Base-by-base conservation (phyloP, 306 rosid genomes). In the Dryas drummondii region DNA sequence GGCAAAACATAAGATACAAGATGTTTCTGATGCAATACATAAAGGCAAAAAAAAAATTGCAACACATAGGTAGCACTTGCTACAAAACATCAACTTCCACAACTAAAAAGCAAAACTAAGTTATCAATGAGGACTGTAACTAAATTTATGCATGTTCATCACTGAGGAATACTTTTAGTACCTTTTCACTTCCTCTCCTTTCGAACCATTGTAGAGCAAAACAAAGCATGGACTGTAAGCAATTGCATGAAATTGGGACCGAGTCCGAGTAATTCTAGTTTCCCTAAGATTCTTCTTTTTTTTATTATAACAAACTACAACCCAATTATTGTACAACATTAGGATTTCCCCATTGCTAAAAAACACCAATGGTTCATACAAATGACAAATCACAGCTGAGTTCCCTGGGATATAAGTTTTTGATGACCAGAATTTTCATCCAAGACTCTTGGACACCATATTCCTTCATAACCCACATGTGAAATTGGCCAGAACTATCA, bases 381-480 rank as follows among this genome's bases (percentile, higher is more conserved):
- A n/a, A n/a, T n/a, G n/a, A 6, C 11, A 49, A 48, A 16, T 19
- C 52, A 3, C 10, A 45, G 41, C 51, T n/a, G 4, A 1, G 46
- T 11, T 27, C 1, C 1, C 32, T 68, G 6, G 37, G 69, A 26
- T 48, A 9, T n/a, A 74, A 16, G 47, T n/a, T 40, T 7, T 64
- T 51, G 16, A 49, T 4, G 9, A 51, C 71, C 37, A 49, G 9
- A 54, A 9, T 2, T 14, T 51, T 74, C 14, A 72, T 64, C 65
- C 79, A 42, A n/a, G 72, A 64, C 16, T 75, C 56, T 37, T 53
- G 14, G 45, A 65, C 65, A 19, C 72, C 72, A 75, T 75, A 19
- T 12, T 75, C 78, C 12, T 40, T 74, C 78, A 74, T 73, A 17
- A 74, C 47, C 77, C 70, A 61, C 46, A 74, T 49, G 7, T 50